Percentiles rank a stretch among this genome's conserved stretches.
Evolutionary conservation across 805 yeast genomes (phyloP).

Genomic region (Hanseniaspora meyeri): DNA sequence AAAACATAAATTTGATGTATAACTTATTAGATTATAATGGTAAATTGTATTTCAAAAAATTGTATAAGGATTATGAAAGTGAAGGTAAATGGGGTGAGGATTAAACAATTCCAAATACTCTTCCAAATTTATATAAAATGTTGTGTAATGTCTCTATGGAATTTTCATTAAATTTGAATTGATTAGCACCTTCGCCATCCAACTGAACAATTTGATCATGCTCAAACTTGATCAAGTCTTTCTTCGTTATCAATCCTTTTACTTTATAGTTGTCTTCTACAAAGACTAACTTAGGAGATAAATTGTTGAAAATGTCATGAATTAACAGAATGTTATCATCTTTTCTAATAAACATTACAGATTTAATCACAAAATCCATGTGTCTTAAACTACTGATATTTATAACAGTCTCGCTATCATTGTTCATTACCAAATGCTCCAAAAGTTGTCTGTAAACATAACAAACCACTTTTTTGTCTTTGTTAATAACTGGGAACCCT

Average conservation of each 20-base stretch:
- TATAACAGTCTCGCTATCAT: neutral
- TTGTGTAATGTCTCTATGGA: neutral
- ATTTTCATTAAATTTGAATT: conserved; percentile 8
- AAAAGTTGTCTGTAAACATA: conserved; percentile 14
- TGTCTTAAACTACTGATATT: conserved; percentile 2
- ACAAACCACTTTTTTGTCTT: conserved; percentile 14
- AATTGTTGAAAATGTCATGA: conserved; percentile 54
- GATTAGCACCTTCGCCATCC: conserved; percentile 14
- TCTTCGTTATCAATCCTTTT: conserved; percentile 70
- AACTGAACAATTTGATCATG: conserved; percentile 23
- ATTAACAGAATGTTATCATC: conserved; percentile 47
- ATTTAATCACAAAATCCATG: conserved; percentile 31
- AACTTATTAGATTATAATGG: conserved; percentile 58
- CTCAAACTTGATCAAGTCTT: conserved; percentile 65
- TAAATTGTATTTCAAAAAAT: conserved; percentile 48
- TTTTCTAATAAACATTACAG: conserved; percentile 51
- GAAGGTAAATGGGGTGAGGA: conserved; percentile 73
- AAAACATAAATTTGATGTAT: conserved; percentile 52
- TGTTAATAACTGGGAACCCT: conserved; percentile 28
- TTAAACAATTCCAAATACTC: conserved; percentile 18
- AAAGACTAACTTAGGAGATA: conserved; percentile 63
- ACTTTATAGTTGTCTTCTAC: conserved; percentile 49
- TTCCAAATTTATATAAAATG: neutral
- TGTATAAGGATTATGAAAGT: conserved; percentile 62
- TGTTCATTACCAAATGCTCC: conserved; percentile 12